Conservation (phyloP, 768 basidiomycete genomes). For the Trametes gibbosa region DNA sequence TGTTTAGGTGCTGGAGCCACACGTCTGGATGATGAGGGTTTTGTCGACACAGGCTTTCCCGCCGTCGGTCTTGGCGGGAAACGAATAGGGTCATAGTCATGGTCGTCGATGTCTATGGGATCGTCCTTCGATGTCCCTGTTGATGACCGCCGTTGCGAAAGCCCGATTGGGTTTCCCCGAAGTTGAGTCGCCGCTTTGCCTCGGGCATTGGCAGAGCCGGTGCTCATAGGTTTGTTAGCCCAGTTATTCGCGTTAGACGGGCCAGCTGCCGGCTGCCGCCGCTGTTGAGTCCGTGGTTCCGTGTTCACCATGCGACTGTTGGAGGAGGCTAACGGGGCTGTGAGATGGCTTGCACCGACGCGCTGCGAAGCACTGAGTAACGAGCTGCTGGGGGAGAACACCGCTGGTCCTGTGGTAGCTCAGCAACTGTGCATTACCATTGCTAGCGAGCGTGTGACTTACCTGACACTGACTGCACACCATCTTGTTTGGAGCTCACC, state of each 20-base stretch:
- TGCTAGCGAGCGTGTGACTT: not conserved
- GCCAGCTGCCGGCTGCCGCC: not conserved
- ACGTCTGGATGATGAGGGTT: not conserved
- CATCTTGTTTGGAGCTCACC: not conserved
- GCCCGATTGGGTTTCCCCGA: not conserved
- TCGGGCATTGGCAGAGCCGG: not conserved
- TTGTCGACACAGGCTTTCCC: not conserved
- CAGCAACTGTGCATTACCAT: not conserved
- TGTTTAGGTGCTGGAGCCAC: not conserved
- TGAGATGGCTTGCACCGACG: not conserved
- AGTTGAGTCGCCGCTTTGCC: too few relatives aligned
- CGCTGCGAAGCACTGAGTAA: not conserved
- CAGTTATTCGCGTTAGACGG: not conserved
- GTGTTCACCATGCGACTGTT: not conserved
- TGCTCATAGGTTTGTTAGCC: not conserved
- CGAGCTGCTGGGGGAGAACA: conserved; percentile 4
- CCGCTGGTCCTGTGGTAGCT: not conserved
- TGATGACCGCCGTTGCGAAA: not conserved
- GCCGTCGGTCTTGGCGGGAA: not conserved
- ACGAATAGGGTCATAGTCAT: not conserved
- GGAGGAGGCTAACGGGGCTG: conserved; percentile 1
- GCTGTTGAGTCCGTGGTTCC: not conserved
- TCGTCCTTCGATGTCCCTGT: not conserved
- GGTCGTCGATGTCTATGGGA: conserved; percentile 2
- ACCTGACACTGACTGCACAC: not conserved